phyloP scores from a whole-genome alignment of 257 asterid species.

The Solanum medicagineum region DNA sequence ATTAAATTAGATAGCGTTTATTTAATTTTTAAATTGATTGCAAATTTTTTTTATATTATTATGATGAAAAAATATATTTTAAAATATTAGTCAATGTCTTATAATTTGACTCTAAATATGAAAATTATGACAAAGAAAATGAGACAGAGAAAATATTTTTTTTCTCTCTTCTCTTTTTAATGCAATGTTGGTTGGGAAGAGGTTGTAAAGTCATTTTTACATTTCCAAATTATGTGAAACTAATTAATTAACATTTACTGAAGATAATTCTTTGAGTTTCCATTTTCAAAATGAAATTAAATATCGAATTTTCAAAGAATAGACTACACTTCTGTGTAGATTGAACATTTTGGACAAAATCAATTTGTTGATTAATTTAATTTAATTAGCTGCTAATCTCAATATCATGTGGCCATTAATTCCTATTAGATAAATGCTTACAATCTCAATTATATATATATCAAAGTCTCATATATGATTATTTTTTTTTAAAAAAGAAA shows the following conservation, averaged over 20 bases:
- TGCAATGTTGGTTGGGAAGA: not conserved
- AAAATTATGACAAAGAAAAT: no score
- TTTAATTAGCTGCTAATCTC: not conserved
- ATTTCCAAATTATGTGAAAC: not conserved
- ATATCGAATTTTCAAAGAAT: not conserved
- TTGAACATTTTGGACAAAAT: not conserved
- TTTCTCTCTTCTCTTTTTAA: not conserved
- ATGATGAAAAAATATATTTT: no score
- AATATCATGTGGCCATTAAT: not conserved
- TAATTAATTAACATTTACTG: not conserved
- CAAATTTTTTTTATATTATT: no score
- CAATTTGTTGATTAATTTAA: not conserved
- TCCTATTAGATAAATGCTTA: not conserved
- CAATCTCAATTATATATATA: not conserved
- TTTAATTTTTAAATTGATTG: no score
- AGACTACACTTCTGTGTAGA: not conserved
- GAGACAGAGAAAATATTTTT: not conserved
- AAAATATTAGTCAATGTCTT: no score
- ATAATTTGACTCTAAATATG: no score
- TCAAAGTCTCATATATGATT: not conserved
- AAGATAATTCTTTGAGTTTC: not conserved
- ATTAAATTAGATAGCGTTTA: no score
- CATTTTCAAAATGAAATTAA: not conserved
- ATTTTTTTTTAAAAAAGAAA: no score
- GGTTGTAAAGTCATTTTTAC: not conserved